Evolutionary conservation across 345 rosid species (phyloP).

Genomic region (Pistacia integerrima): DNA sequence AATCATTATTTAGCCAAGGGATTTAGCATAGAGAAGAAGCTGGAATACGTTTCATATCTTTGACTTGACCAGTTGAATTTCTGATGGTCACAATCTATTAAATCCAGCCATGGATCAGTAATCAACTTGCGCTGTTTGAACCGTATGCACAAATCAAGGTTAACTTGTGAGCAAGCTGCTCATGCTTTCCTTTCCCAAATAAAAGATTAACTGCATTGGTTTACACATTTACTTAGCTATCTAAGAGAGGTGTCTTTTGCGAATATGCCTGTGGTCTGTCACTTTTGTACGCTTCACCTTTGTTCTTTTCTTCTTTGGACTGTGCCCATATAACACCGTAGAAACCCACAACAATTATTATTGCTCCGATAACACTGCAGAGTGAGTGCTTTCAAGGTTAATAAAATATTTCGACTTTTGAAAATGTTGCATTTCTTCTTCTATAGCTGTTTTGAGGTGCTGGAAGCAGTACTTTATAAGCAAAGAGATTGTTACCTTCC

Average conservation of each 20-base stretch:
- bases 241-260: conserved; percentile 31
- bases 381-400: not conserved
- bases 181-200: not conserved
- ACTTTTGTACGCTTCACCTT: not conserved
- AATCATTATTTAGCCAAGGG: too few species aligned
- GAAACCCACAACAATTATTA: conserved; percentile 49
- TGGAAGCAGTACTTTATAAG: not conserved
- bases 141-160: too few species aligned
- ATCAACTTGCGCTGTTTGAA: not conserved
- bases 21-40: too few species aligned
- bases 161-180: not conserved
- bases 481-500: conserved; percentile 41
- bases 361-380: conserved; percentile 50
- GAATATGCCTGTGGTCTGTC: conserved; percentile 3
- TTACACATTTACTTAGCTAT: conserved; percentile 15
- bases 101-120: not conserved
- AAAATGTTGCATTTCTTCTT: not conserved
- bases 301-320: conserved; percentile 37
- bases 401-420: not conserved
- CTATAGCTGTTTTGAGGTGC: not conserved
- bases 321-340: conserved; percentile 58
- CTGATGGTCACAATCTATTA: not conserved
- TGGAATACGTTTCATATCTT: too few species aligned
- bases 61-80: too few species aligned
- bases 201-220: not conserved